Percentiles rank a stretch among this genome's conserved stretches.
These are phyloP conservation scores for Paraconiothyrium brasiliense DNA, from an alignment of 2,329 filamentous ascomycete genomes.

Conservation along the genomic window DNA sequence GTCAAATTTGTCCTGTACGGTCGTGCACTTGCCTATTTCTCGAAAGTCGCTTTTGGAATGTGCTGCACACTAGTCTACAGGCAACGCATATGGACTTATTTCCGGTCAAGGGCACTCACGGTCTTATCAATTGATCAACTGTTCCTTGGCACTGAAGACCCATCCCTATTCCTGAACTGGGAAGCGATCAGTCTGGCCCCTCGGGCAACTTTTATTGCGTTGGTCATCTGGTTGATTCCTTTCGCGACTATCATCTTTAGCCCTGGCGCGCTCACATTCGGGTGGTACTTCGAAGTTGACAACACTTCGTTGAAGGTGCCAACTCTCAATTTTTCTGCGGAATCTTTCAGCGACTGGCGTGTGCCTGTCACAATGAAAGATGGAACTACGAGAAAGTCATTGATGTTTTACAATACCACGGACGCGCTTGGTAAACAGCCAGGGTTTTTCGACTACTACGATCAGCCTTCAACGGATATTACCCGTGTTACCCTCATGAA, in stretches of 20 bases:
- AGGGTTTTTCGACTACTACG: slow-evolving; percentile 49
- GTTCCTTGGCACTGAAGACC: slow-evolving; percentile 47
- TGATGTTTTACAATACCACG: slow-evolving; percentile 49
- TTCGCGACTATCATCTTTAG: slow-evolving; percentile 51
- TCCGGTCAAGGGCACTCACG: slow-evolving; percentile 42
- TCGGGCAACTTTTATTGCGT: slow-evolving; percentile 36
- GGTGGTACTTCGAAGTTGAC: slow-evolving; percentile 31
- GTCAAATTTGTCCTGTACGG: slow-evolving; percentile 46
- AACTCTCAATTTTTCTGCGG: slow-evolving; percentile 39
- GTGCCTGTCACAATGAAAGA: slow-evolving; percentile 36
- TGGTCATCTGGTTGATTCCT: slow-evolving; percentile 47
- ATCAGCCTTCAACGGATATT: slow-evolving; percentile 44
- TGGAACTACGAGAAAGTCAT: slow-evolving; percentile 35
- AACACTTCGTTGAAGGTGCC: slow-evolving; percentile 31
- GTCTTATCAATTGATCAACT: slow-evolving; percentile 48
- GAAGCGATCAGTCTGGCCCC: slow-evolving; percentile 42
- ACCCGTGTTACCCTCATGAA: slow-evolving; percentile 41
- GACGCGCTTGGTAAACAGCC: slow-evolving; percentile 25
- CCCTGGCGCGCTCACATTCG: slow-evolving; percentile 50
- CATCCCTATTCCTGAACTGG: slow-evolving; percentile 45
- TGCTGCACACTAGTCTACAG: slow-evolving; percentile 44
- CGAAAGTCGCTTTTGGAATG: slow-evolving; percentile 47
- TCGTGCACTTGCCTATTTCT: slow-evolving; percentile 46
- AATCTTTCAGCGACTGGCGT: slow-evolving; percentile 46
- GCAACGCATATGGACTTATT: slow-evolving; percentile 49